These are phyloP conservation scores for Dendrocalamus sinicus DNA, from an alignment of 176 grass and related monocot genomes.

Conservation along the genomic window DNA sequence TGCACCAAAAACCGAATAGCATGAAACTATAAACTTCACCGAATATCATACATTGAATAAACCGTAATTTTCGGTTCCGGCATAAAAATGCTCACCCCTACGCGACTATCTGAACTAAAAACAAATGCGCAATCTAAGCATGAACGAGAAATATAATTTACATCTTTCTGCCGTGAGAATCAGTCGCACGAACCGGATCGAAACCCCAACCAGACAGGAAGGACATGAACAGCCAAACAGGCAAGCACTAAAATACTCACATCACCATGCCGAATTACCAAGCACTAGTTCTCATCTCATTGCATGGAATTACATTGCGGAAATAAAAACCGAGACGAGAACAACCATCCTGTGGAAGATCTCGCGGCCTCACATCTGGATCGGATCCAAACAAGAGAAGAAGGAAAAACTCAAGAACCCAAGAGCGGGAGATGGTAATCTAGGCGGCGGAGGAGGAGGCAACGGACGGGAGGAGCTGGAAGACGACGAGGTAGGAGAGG, in stretches of 20 bases:
- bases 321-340: background rate
- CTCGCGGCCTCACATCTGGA: background rate
- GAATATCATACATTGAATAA: too few relatives aligned
- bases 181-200: background rate
- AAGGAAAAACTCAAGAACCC: background rate
- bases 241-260: background rate
- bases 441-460: constrained; percentile 20
- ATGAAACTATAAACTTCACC: too few relatives aligned
- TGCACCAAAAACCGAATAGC: too few relatives aligned
- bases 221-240: background rate
- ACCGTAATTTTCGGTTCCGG: too few relatives aligned
- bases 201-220: background rate
- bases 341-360: background rate
- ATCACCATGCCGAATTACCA: background rate
- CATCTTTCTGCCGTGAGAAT: background rate
- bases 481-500: constrained; percentile 82
- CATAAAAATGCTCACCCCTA: too few relatives aligned
- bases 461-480: constrained; percentile 53
- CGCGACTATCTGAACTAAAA: background rate
- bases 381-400: background rate
- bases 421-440: background rate
- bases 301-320: background rate
- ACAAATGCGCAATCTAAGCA: background rate
- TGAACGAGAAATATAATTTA: background rate
- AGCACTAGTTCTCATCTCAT: background rate